These are phyloP conservation scores for Ramalina intermedia DNA, from an alignment of 495 filamentous ascomycete species.

Conservation along the genomic window DNA sequence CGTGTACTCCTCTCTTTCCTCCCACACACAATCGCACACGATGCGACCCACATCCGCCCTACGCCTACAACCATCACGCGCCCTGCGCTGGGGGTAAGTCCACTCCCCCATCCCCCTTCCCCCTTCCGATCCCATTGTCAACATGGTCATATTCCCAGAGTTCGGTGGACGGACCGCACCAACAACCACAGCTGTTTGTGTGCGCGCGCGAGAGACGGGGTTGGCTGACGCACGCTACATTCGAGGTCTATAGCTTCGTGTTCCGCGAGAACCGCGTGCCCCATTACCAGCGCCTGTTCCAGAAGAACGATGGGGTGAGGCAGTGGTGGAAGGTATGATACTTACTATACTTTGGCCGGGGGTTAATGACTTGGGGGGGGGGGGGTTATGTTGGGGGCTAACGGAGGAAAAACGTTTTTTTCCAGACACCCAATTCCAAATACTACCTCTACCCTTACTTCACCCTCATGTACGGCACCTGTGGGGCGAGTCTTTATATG, in stretches of 20 bases:
- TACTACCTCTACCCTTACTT: conserved; percentile 63
- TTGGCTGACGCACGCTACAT: background rate
- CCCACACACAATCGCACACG: background rate
- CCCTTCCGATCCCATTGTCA: background rate
- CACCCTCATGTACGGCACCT: conserved; percentile 47
- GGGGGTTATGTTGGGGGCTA: too few species aligned
- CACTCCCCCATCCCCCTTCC: background rate
- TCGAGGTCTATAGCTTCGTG: conserved; percentile 22
- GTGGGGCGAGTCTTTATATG: conserved; percentile 41
- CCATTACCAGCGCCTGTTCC: conserved; percentile 69
- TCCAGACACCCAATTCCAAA: conserved; percentile 46
- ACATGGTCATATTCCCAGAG: background rate
- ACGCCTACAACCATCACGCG: background rate
- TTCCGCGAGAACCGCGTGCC: conserved; percentile 79
- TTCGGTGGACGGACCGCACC: background rate
- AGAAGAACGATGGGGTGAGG: conserved; percentile 64
- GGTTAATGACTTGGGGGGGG: too few species aligned
- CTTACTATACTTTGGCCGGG: too few species aligned
- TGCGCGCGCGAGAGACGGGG: too few species aligned
- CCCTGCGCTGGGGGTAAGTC: background rate
- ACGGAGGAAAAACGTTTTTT: too few species aligned
- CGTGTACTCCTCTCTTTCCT: too few species aligned
- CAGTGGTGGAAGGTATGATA: conserved; percentile 75
- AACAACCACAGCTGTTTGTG: background rate
- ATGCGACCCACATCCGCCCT: background rate